phyloP scores from a whole-genome alignment of 306 rosid species.

The Cajanus cajan region DNA sequence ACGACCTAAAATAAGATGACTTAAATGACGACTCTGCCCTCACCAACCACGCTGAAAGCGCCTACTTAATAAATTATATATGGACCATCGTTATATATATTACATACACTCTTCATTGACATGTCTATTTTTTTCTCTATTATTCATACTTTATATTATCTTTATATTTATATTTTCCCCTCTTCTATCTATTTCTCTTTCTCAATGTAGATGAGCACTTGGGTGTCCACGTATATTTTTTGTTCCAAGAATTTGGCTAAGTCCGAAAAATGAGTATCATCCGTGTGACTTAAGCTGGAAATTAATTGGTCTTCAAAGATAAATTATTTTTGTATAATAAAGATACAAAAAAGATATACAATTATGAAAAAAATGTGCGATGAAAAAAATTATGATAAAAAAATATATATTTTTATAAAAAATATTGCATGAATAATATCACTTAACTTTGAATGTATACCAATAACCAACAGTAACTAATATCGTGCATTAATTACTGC shows the following conservation, averaged over 20 bases:
- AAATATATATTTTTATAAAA: neutral
- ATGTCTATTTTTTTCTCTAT: too few species aligned
- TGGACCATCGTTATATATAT: too few species aligned
- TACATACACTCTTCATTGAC: too few species aligned
- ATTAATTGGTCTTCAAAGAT: neutral
- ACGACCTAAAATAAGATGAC: neutral
- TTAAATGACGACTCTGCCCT: conserved; percentile 43
- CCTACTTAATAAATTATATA: neutral
- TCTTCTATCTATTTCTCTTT: too few species aligned
- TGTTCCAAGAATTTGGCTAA: conserved; percentile 14
- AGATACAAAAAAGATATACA: neutral
- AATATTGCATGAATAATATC: neutral
- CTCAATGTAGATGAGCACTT: too few species aligned
- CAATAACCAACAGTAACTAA: conserved; percentile 28
- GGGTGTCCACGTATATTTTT: too few species aligned
- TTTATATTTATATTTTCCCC: too few species aligned
- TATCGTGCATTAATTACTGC: neutral
- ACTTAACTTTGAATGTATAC: conserved; percentile 15
- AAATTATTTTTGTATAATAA: neutral
- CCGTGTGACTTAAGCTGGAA: conserved; percentile 25
- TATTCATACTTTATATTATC: too few species aligned
- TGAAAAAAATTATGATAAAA: neutral
- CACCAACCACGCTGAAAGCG: conserved; percentile 65
- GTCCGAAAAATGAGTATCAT: conserved; percentile 23
- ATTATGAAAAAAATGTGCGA: neutral